phyloP scores from a whole-genome alignment of 2,329 filamentous ascomycete species.

The Coccinonectria pachysandricola region DNA sequence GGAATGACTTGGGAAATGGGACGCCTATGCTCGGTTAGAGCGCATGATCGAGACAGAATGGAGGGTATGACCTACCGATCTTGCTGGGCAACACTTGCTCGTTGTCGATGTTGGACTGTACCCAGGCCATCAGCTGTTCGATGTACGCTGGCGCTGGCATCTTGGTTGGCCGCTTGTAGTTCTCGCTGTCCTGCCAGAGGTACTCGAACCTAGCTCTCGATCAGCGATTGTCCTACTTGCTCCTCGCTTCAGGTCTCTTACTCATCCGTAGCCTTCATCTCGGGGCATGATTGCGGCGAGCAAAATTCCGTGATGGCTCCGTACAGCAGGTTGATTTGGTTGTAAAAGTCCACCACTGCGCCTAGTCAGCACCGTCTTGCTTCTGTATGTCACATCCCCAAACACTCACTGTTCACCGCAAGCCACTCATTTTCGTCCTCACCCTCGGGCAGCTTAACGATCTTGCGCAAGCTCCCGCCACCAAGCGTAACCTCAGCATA shows the following conservation, averaged over 20 bases:
- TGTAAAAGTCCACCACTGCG: slow-evolving; percentile 98
- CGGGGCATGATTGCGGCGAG: slow-evolving; percentile 90
- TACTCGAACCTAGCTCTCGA: slow-evolving; percentile 69
- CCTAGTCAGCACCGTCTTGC: slow-evolving; percentile 1
- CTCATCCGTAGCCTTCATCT: slow-evolving; percentile 99
- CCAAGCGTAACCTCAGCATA: slow-evolving; percentile 97
- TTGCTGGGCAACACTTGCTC: slow-evolving; percentile 90
- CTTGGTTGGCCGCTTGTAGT: slow-evolving; percentile 92
- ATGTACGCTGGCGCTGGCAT: slow-evolving; percentile 97
- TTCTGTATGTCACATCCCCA: no score
- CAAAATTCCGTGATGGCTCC: slow-evolving; percentile 99
- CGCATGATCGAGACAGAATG: neutral
- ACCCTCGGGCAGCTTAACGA: slow-evolving; percentile 92
- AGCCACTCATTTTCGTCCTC: slow-evolving; percentile 98
- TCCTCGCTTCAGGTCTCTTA: slow-evolving; percentile 32
- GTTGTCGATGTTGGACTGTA: slow-evolving; percentile 91
- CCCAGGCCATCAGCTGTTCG: slow-evolving; percentile 95
- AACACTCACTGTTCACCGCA: slow-evolving; percentile 75
- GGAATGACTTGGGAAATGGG: slow-evolving; percentile 89
- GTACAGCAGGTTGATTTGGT: slow-evolving; percentile 98
- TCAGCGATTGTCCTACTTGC: slow-evolving; percentile 7
- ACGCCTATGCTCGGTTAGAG: slow-evolving; percentile 47
- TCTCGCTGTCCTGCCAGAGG: slow-evolving; percentile 93
- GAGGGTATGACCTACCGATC: slow-evolving; percentile 48
- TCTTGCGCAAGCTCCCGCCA: slow-evolving; percentile 87